Evolutionary conservation across 345 rosid species (phyloP), one percentile per base, ranked within the genome.

Genomic region (Sonneratia caseolaris): DNA sequence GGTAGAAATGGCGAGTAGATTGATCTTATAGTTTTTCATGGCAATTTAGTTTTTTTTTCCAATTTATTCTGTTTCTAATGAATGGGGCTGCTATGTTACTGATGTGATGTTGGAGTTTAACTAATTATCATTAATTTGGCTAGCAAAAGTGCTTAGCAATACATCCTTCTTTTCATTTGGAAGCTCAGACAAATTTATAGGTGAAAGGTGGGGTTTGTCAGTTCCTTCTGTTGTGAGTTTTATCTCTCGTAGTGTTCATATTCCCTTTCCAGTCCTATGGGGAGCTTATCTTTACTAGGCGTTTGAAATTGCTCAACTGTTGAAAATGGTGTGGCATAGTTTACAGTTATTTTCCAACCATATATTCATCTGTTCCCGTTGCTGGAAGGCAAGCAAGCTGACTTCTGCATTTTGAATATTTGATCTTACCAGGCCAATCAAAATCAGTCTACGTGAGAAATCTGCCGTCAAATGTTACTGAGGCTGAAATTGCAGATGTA

Each of bases 361-460:
- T 13, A 62, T 62, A 1, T 35, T 18, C 18, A 62, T 35, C 1
- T 62, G 15, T 3, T 35, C 37, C 10, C 4, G 8, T 56, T 70
- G 27, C 14, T 10, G 15, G 66, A 14, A 62, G 18, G 2, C 15
- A 42, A 42, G 45, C 21, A 22, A 13, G 21, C 55, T 67, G 24
- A 68, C 37, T n/a, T 7, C 36, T 68, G 3, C 55, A n/a, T 67
- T 19, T 11, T 67, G 24, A 38, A 40, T 18, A 38, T 22, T 68
- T 13, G 19, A 42, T 48, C 11, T 3, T 68, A 45, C 55, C 88
- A 92, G 97, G 92, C 80, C 95, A 88, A 75, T 80, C 78, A 71
- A 95, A 90, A 84, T 95, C 99, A 38, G 97, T 95, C 55, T 94
- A 94, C 53, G 99, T 95, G 74, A 85, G 97, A 78, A 95, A 95